Percentiles rank a stretch among this genome's conserved stretches.
Evolutionary conservation across 306 rosid species (phyloP).

Genomic region (Pyrus betulifolia): DNA sequence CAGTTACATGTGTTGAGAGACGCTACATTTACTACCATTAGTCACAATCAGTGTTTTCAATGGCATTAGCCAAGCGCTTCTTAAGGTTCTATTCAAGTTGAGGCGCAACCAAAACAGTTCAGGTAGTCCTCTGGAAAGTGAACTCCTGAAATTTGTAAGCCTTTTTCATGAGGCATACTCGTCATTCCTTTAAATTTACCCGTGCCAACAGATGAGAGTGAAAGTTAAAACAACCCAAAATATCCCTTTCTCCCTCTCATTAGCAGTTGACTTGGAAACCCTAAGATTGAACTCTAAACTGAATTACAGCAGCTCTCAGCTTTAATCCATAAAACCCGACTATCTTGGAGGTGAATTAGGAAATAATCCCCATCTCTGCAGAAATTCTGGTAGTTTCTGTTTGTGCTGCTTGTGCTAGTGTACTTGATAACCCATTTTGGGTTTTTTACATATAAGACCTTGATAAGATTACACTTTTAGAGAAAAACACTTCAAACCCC

Average conservation of each 20-base stretch:
- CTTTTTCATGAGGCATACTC: not conserved
- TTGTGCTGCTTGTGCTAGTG: not conserved
- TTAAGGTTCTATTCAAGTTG: not conserved
- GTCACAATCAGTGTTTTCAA: not conserved
- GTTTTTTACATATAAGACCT: too few species aligned
- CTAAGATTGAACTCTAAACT: not conserved
- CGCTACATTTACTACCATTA: not conserved
- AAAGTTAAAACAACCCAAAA: not conserved
- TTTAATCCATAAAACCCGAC: not conserved
- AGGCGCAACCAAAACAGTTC: not conserved
- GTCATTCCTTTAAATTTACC: not conserved
- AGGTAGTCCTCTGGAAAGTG: not conserved
- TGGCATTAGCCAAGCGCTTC: not conserved
- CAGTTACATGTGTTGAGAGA: not conserved
- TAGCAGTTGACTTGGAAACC: not conserved
- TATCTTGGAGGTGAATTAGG: not conserved
- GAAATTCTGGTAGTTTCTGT: not conserved
- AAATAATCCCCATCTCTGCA: not conserved
- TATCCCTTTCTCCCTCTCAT: not conserved
- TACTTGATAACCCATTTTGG: not conserved
- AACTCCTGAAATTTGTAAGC: not conserved
- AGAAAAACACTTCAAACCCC: too few species aligned
- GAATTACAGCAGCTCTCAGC: not conserved
- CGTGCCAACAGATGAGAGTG: not conserved
- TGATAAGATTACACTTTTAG: too few species aligned